phyloP scores from a whole-genome alignment of 257 asterid genomes.

The Solanum boliviense region DNA sequence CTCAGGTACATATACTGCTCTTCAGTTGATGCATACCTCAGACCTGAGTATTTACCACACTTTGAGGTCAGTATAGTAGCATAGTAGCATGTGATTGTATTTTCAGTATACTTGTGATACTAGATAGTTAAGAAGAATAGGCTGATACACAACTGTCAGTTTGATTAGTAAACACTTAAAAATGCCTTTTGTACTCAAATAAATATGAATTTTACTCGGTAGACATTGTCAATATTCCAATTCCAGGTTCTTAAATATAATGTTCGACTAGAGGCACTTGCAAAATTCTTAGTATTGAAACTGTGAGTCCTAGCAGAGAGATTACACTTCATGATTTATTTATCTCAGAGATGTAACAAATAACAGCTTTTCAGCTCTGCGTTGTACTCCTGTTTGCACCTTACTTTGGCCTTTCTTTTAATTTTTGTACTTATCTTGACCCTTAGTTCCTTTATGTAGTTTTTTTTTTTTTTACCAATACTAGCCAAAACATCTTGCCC shows the following conservation, averaged over 20 bases:
- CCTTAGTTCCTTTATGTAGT: no score
- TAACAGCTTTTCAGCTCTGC: no score
- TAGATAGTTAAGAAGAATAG: neutral
- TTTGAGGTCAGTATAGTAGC: no score
- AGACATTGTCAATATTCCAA: neutral
- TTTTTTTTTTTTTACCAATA: no score
- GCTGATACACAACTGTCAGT: neutral
- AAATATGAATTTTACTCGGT: neutral
- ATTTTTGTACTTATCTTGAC: no score
- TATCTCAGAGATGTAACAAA: neutral
- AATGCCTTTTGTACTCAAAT: neutral
- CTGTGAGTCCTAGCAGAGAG: neutral
- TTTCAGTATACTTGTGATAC: neutral
- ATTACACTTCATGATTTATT: neutral
- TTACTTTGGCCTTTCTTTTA: no score
- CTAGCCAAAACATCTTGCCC: no score
- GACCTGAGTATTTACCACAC: no score
- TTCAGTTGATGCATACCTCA: slow-evolving; percentile 5
- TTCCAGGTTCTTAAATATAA: neutral
- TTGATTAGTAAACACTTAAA: neutral
- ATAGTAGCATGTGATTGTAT: neutral
- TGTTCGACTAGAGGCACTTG: neutral
- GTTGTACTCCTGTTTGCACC: no score
- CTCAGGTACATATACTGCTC: slow-evolving; percentile 81
- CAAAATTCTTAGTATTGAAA: neutral